Base-by-base conservation (phyloP, 2,329 filamentous ascomycete species). In the Arthroderma uncinatum region DNA sequence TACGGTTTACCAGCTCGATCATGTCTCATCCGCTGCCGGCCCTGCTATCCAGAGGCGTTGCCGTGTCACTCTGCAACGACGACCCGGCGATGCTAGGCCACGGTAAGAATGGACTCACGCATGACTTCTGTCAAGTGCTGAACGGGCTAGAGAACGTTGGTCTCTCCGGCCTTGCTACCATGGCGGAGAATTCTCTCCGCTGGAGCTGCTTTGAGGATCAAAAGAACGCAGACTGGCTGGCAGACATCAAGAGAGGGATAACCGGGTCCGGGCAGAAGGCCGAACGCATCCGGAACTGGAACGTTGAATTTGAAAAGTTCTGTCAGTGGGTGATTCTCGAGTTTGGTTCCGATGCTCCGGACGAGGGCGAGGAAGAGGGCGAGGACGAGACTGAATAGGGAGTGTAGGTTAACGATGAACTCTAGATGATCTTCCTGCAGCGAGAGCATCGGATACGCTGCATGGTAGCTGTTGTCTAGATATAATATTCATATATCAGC, bases 91-190 rank as follows among this genome's bases (percentile, higher is more conserved):
- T 96, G 66, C 78, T 95, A 3, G 90, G 90, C 7, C 88, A 95
- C 65, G 87, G 87, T 58, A 82, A 79, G 5, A 86, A 84, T 30
- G 89, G 89, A 40, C 84, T 93, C 79, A 93, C 87, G 1, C 88
- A 95, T 70, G 90, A 95, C 72, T 95, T 95, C 71, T 96, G 89
- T 87, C 90, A 95, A 71, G 86, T 87, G 1, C 75, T 96, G n/a
- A 89, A 95, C 71, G 91, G 88, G 0, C 93, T 91, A 81, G 85
- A 95, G 59, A 95, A 94, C 66, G 80, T 96, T 10, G 92, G 91
- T 0, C 78, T 97, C 1, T 89, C 88, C 8, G 92, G 91, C 0
- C 74, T 97, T 56, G 92, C 87, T 0, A 87, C 85, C 58, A 78
- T 97, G 64, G 92, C 90, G 0, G 90, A 96, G 77, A 97, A 95